These are phyloP conservation scores for Sorghum bicolor DNA, from an alignment of 176 grass and related monocot species.

Conservation along the genomic window DNA sequence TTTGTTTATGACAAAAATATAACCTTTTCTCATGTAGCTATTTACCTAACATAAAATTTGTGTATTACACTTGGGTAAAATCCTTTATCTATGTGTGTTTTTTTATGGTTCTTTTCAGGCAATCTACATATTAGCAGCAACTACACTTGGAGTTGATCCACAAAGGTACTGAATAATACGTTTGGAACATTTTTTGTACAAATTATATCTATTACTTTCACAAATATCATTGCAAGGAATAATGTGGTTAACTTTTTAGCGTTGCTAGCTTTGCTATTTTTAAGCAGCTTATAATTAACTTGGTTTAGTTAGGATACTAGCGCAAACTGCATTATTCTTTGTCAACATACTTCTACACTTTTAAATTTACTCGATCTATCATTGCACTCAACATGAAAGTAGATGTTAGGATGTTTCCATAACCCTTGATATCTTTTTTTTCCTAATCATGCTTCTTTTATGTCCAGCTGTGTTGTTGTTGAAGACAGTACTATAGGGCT, in stretches of 20 bases:
- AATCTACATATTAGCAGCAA: constrained; percentile 87
- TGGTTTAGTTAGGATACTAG: background rate
- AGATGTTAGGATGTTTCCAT: background rate
- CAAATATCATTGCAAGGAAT: background rate
- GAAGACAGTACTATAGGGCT: constrained; percentile 95
- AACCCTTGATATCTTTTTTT: background rate
- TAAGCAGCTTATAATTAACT: background rate
- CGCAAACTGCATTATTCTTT: background rate
- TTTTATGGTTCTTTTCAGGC: constrained; percentile 43
- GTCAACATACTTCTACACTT: background rate
- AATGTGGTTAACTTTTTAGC: background rate
- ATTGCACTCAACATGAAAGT: background rate
- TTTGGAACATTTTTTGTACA: background rate
- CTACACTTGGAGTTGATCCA: constrained; percentile 82
- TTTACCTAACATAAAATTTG: background rate
- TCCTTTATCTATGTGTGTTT: background rate
- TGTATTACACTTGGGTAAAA: background rate
- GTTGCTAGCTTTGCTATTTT: background rate
- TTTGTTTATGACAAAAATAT: background rate
- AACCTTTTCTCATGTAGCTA: background rate
- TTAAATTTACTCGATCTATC: background rate
- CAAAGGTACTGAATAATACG: constrained; percentile 53
- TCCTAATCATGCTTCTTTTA: constrained; percentile 12
- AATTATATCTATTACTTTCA: background rate
- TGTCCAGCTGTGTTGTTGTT: constrained; percentile 87